These are phyloP conservation scores for Pseudogymnoascus sp. DNA, from an alignment of 2,329 filamentous ascomycete species.

Conservation along the genomic window DNA sequence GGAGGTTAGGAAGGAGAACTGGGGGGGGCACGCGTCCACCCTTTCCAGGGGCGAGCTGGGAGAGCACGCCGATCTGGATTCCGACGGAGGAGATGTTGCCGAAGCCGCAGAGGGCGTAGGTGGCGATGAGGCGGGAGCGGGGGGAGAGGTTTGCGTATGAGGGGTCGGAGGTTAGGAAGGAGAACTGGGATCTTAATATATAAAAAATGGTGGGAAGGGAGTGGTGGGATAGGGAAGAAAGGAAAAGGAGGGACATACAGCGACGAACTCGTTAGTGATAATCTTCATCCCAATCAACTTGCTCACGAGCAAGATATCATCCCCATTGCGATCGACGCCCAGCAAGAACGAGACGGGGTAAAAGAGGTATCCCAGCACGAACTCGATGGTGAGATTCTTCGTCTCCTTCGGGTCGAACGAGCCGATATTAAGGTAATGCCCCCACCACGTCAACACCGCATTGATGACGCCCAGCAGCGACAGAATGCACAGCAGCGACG, in stretches of 20 bases:
- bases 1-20: slow-evolving; percentile 39
- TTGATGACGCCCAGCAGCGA: slow-evolving; percentile 67
- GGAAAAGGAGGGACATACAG: slow-evolving; percentile 15
- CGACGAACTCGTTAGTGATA: slow-evolving; percentile 46
- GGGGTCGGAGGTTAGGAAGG: slow-evolving; percentile 41
- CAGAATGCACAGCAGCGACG: slow-evolving; percentile 76
- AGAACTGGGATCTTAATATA: too few species aligned
- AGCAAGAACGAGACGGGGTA: slow-evolving; percentile 76
- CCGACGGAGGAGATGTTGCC: slow-evolving; percentile 83
- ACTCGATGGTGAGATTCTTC: slow-evolving; percentile 57
- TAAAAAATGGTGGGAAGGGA: too few species aligned
- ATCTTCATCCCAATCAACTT: slow-evolving; percentile 79
- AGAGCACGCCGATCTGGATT: slow-evolving; percentile 81
- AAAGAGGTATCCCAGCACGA: slow-evolving; percentile 69
- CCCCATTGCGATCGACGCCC: slow-evolving; percentile 55
- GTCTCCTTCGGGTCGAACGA: slow-evolving; percentile 35
- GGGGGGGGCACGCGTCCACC: too few species aligned
- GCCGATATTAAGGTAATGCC: slow-evolving; percentile 65
- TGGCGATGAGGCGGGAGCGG: slow-evolving; percentile 72
- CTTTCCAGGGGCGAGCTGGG: slow-evolving; percentile 68
- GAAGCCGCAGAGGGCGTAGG: slow-evolving; percentile 75
- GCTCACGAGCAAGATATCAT: slow-evolving; percentile 60
- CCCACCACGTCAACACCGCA: slow-evolving; percentile 76
- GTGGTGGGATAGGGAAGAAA: neutral
- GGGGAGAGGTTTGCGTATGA: slow-evolving; percentile 55